Base-by-base conservation (phyloP, 192 early-diverging fungal genomes). In the Phlyctochytrium planicorne region DNA sequence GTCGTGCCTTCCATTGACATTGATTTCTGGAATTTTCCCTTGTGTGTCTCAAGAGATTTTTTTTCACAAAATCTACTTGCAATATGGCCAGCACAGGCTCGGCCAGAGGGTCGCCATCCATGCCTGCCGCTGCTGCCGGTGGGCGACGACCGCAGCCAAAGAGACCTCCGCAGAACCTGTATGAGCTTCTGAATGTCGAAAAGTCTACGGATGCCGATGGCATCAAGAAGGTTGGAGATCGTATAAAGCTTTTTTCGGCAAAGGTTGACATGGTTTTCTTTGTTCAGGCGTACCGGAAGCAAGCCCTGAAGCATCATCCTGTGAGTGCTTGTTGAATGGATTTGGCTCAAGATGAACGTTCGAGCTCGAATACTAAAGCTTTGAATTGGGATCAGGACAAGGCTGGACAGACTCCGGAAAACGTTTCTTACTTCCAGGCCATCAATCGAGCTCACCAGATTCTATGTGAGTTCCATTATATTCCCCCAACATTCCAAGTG, bases 361-460 rank as follows among this genome's bases (percentile, higher is more conserved):
- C n/a, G n/a, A 47, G 40, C 20, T 47, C 40, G 10, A 47, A 47
- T 47, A 47, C 20, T 14, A 47, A 47, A n/a, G n/a, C n/a, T n/a
- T n/a, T 50, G 12, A n/a, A n/a, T 50, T 50, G 10, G 40, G 40
- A 12, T n/a, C 87, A 90, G 25, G 91, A 93, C 68, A 93, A 93
- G 66, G 78, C 71, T 40, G 83, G 83, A 3, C 52, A 69, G 29
- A 71, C 69, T 37, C 75, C 75, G 3, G 77, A 57, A 2, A 66
- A 66, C 34, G 66, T 77, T 10, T 74, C 93, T 65, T 84, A 88
- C 80, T 98, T 97, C 76, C 90, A 94, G 75, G 79, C 84, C 25
- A 90, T 98, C 52, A 87, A 85, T 34, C 87, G 90, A 67, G 94
- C 96, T 29, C 95, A 96, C 72, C 91, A 94, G 66, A 84, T 89